Evolutionary conservation across 73 alveolate species (phyloP).

Genomic region (Paramecium primaurelia): DNA sequence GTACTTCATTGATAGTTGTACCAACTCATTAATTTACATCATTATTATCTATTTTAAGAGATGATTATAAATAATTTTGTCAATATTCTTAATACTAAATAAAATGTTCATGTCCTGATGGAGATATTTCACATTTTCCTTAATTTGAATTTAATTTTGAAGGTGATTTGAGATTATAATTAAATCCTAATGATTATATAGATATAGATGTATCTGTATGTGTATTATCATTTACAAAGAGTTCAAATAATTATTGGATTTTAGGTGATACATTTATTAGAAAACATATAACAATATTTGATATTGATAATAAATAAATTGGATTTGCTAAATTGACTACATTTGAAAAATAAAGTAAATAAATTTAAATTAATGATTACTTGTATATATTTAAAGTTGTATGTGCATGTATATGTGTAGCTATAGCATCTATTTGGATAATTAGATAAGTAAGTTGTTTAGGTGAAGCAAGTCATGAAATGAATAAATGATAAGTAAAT

Average conservation of each 20-base stretch:
- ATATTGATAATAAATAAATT: not conserved
- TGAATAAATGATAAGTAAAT: not conserved
- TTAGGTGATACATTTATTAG: constrained; percentile 11
- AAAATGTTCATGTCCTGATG: constrained; percentile 37
- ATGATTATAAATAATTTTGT: not conserved
- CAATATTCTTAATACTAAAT: not conserved
- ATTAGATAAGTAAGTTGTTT: not conserved
- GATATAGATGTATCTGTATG: not conserved
- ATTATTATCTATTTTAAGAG: not conserved
- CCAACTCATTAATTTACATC: not conserved
- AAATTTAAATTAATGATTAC: not conserved
- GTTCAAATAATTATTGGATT: not conserved
- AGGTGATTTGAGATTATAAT: not conserved
- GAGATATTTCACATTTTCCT: not conserved
- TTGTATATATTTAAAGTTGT: constrained; percentile 9
- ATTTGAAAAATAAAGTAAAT: not conserved
- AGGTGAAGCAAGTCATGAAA: not conserved
- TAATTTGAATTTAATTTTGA: not conserved
- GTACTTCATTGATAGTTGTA: constrained; percentile 1
- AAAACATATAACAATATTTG: not conserved
- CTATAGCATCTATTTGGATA: not conserved
- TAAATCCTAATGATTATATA: not conserved
- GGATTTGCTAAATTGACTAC: not conserved
- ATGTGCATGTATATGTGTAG: not conserved
- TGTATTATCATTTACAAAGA: not conserved